These are phyloP conservation scores for Boletus pseudopeckii DNA, from an alignment of 768 basidiomycete genomes.

Conservation along the genomic window DNA sequence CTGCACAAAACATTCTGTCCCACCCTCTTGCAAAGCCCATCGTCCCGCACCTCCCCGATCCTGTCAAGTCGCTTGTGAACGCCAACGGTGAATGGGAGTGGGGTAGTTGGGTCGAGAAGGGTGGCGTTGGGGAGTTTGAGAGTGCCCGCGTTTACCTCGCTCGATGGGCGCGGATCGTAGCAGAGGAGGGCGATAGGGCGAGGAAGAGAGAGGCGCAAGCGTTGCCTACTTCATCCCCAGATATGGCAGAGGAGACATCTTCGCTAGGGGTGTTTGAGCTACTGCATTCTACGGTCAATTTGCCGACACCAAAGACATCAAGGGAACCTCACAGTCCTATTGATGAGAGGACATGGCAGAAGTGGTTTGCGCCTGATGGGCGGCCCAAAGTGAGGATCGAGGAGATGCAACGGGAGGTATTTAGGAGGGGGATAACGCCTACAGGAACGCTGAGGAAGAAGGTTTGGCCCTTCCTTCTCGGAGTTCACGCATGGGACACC, in stretches of 20 bases:
- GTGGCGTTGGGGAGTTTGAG: conserved; percentile 94
- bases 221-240: conserved; percentile 49
- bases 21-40: conserved; percentile 96
- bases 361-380: conserved; percentile 77
- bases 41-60: conserved; percentile 92
- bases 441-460: conserved; percentile 58
- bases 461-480: conserved; percentile 90
- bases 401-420: conserved; percentile 75
- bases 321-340: conserved; percentile 79
- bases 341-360: conserved; percentile 65
- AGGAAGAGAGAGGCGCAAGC: conserved; percentile 76
- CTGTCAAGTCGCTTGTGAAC: conserved; percentile 85
- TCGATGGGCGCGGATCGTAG: conserved; percentile 94
- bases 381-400: conserved; percentile 59
- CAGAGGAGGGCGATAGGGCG: conserved; percentile 94
- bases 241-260: conserved; percentile 59
- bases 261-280: conserved; percentile 88
- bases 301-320: conserved; percentile 80
- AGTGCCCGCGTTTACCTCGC: conserved; percentile 95
- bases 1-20: conserved; percentile 91
- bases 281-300: conserved; percentile 70
- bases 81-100: conserved; percentile 91
- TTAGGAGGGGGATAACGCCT: conserved; percentile 65
- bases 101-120: conserved; percentile 91
- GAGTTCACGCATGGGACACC: conserved; percentile 78